A percentile compares a stretch with the other conserved stretches of the same genome.
phyloP scores from a whole-genome alignment of 2,329 filamentous ascomycete species.

The Colletotrichum agaves region DNA sequence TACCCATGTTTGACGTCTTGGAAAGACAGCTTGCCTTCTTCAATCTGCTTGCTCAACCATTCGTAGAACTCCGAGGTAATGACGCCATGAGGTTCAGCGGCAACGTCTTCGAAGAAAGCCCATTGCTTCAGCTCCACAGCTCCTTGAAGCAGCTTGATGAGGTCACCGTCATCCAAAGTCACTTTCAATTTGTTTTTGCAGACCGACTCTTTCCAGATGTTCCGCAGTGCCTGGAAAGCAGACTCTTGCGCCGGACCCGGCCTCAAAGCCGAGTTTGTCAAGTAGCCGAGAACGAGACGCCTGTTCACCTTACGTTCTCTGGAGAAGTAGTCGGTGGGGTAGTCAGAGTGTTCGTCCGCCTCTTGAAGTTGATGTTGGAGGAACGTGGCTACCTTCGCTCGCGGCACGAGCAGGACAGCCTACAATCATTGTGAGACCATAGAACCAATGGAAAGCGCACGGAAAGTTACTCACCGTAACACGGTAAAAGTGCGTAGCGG shows the following conservation, averaged over 20 bases:
- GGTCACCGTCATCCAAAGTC: background rate
- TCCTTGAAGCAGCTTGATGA: constrained; percentile 1
- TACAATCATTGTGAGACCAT: background rate
- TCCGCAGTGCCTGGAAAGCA: background rate
- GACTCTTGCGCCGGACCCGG: background rate
- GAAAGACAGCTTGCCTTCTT: background rate
- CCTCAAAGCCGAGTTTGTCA: background rate
- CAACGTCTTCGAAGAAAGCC: constrained; percentile 1
- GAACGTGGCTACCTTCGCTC: background rate
- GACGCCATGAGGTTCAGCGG: background rate
- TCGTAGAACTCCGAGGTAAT: background rate
- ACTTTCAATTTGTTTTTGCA: background rate
- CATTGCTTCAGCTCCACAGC: background rate
- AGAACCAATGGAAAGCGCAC: too few species aligned
- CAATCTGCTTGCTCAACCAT: constrained; percentile 1
- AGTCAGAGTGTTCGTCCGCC: background rate
- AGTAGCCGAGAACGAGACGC: background rate
- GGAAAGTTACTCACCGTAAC: background rate
- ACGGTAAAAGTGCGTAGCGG: constrained; percentile 42
- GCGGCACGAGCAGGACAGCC: constrained; percentile 15
- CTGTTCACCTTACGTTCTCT: background rate
- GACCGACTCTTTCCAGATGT: background rate
- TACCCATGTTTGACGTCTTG: constrained; percentile 11
- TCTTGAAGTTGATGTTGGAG: background rate
- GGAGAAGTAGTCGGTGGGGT: background rate